Conservation (phyloP, 1,139 yeast species). For the Zhuliangozyma blackwelliae region DNA sequence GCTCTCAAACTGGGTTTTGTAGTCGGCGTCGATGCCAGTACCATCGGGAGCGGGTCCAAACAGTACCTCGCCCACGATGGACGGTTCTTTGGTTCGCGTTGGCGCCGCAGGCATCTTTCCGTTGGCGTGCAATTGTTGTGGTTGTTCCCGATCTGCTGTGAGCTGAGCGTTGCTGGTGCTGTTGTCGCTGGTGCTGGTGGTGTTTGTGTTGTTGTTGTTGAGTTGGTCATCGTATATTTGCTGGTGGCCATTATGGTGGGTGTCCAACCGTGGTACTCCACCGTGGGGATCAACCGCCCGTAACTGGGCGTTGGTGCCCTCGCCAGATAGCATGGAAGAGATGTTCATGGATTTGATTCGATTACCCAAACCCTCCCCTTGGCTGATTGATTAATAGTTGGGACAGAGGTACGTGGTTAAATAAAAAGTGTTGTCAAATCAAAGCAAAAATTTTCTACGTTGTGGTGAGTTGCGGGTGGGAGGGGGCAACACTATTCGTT, state of each 20-base stretch:
- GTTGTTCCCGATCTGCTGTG: not conserved
- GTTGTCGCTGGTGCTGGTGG: slow-evolving; percentile 1
- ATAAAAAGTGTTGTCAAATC: no score
- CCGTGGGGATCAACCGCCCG: no score
- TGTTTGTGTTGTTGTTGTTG: no score
- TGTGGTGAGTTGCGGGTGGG: no score
- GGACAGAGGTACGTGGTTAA: no score
- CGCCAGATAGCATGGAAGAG: slow-evolving; percentile 38
- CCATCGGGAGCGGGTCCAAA: not conserved
- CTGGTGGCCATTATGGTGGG: no score
- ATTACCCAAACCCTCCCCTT: not conserved
- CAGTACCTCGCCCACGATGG: not conserved
- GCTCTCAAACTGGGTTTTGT: slow-evolving; percentile 18
- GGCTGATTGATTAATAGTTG: slow-evolving; percentile 4
- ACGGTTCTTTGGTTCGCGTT: not conserved
- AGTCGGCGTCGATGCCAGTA: slow-evolving; percentile 7
- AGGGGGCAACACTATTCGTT: no score
- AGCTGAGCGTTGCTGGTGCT: not conserved
- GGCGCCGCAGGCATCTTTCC: not conserved
- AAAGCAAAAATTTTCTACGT: no score
- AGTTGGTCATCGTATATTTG: no score
- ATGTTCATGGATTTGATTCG: slow-evolving; percentile 28
- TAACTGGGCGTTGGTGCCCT: no score
- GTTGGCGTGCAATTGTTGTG: no score
- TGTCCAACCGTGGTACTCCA: no score